phyloP scores from a whole-genome alignment of 208 protist species.

The Trypanosoma lewisi region DNA sequence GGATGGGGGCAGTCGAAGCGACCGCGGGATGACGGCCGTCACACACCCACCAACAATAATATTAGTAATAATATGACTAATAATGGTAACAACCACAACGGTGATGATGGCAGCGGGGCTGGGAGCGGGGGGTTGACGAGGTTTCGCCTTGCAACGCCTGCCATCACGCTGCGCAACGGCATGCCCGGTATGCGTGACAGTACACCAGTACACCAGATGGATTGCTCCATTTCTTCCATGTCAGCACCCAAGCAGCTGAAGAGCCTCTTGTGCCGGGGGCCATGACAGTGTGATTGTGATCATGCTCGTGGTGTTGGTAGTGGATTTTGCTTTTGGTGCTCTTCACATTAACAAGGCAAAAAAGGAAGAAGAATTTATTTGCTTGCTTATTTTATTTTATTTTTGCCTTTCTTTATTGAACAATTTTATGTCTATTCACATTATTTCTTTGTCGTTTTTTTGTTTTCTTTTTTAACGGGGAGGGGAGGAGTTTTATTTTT shows the following conservation, averaged over 20 bases:
- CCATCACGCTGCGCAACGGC: slow-evolving; percentile 35
- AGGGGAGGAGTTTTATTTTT: too few relatives aligned
- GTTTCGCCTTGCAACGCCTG: slow-evolving; percentile 56
- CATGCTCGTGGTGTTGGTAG: neutral
- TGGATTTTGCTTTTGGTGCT: neutral
- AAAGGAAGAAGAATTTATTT: neutral
- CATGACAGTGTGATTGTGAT: slow-evolving; percentile 9
- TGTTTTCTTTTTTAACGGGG: slow-evolving; percentile 8
- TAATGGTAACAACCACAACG: neutral
- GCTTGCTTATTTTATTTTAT: slow-evolving; percentile 3
- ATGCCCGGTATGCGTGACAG: slow-evolving; percentile 15
- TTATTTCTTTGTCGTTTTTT: neutral
- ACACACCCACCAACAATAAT: slow-evolving; percentile 2
- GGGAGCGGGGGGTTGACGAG: slow-evolving; percentile 7
- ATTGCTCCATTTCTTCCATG: slow-evolving; percentile 12
- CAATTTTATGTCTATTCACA: slow-evolving; percentile 1
- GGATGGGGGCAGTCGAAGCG: slow-evolving; percentile 60
- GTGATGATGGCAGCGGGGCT: slow-evolving; percentile 1
- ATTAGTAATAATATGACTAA: neutral
- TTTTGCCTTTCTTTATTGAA: too few relatives aligned
- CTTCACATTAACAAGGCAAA: slow-evolving; percentile 7
- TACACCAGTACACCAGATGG: slow-evolving; percentile 17
- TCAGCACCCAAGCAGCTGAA: slow-evolving; percentile 38
- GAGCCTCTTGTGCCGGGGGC: slow-evolving; percentile 29
- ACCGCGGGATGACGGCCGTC: slow-evolving; percentile 13